Conservation (phyloP, 1,139 yeast genomes). For the Saccharomyces hybrid region DNA sequence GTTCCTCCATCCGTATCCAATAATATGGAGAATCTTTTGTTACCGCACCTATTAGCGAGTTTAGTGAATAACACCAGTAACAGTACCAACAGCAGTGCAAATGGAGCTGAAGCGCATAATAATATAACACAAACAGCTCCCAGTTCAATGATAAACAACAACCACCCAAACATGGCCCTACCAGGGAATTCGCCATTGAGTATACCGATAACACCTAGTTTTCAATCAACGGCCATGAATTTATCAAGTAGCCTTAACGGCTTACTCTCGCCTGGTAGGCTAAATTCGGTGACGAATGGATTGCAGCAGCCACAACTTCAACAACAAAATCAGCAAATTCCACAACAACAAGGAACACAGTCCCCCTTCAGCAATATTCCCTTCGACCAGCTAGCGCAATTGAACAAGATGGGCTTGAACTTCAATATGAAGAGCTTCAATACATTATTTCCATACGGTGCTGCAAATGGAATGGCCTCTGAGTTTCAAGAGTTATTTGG, state of each 20-base stretch:
- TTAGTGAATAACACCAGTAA: conserved; percentile 1
- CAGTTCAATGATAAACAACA: neutral
- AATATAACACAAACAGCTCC: neutral
- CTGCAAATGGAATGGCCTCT: conserved; percentile 26
- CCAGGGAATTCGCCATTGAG: neutral
- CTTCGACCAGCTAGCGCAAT: conserved; percentile 1
- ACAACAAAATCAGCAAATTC: conserved; percentile 3
- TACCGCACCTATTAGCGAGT: neutral
- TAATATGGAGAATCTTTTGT: neutral
- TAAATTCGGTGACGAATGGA: neutral
- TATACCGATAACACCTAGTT: neutral
- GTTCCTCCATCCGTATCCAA: conserved; percentile 1
- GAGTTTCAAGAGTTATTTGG: conserved; percentile 27
- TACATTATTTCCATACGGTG: conserved; percentile 19
- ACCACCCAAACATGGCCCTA: neutral
- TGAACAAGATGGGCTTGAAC: conserved; percentile 1
- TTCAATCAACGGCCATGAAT: conserved; percentile 9
- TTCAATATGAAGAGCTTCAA: conserved; percentile 2
- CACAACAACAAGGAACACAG: conserved; percentile 3
- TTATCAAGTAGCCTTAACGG: conserved; percentile 6
- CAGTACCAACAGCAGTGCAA: conserved; percentile 2
- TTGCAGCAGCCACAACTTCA: conserved; percentile 2
- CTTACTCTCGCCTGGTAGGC: conserved; percentile 8
- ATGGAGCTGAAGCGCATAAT: conserved; percentile 2
- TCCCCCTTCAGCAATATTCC: neutral